Evolutionary conservation across 2,329 filamentous ascomycete genomes (phyloP).

Genomic region (Paecilomyces fulvus): DNA sequence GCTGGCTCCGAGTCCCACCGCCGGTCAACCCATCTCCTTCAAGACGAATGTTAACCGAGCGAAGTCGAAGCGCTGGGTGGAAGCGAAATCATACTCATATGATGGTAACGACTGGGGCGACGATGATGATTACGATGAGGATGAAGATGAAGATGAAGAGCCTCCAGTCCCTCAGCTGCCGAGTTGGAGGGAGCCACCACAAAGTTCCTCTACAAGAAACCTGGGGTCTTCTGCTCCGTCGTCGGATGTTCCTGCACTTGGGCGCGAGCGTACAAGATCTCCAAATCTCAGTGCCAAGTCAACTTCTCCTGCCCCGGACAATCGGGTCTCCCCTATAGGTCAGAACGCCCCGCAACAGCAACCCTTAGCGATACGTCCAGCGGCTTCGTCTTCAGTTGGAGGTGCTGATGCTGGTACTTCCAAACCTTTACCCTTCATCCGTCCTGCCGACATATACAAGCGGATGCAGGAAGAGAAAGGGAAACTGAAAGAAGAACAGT

Average conservation of each 20-base stretch:
- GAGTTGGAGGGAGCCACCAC: slow-evolving; percentile 18
- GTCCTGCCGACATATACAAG: slow-evolving; percentile 70
- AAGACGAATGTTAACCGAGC: slow-evolving; percentile 78
- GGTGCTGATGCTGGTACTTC: slow-evolving; percentile 21
- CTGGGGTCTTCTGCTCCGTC: neutral
- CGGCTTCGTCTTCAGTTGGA: slow-evolving; percentile 3
- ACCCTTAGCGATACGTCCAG: neutral
- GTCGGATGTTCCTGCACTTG: neutral
- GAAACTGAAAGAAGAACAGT: slow-evolving; percentile 47
- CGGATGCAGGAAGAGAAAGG: slow-evolving; percentile 59
- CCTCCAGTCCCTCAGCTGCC: slow-evolving; percentile 15
- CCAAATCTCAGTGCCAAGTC: neutral
- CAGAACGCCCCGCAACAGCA: neutral
- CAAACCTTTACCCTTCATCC: slow-evolving; percentile 56
- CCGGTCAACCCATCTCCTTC: slow-evolving; percentile 50
- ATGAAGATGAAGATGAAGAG: slow-evolving; percentile 48
- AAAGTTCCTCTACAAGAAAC: slow-evolving; percentile 11
- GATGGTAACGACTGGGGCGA: slow-evolving; percentile 92
- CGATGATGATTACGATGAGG: slow-evolving; percentile 54
- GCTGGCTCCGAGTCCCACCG: slow-evolving; percentile 17
- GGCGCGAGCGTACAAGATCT: neutral
- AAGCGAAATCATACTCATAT: slow-evolving; percentile 78
- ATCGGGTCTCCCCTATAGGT: neutral
- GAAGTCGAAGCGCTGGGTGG: slow-evolving; percentile 92
- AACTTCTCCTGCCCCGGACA: neutral